Percentiles rank a stretch among this genome's conserved stretches.
Evolutionary conservation across 768 basidiomycete genomes (phyloP).

Genomic region (Tulasnella sp.): DNA sequence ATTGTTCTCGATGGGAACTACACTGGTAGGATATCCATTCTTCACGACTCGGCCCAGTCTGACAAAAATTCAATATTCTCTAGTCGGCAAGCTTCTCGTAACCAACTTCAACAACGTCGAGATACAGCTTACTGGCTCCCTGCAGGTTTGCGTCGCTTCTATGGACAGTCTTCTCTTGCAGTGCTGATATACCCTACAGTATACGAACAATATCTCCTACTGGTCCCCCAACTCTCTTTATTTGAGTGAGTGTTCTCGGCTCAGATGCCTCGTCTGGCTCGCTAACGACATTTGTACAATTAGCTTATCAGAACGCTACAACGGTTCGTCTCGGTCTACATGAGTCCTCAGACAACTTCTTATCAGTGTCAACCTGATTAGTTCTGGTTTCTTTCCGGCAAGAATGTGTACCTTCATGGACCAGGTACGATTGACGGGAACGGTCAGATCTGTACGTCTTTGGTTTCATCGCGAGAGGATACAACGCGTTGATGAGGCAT

Average conservation of each 20-base stretch:
- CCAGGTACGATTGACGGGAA: conserved; percentile 55
- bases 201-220: conserved; percentile 1
- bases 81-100: neutral
- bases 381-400: conserved; percentile 42
- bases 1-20: neutral
- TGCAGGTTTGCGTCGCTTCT: neutral
- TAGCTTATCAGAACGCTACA: conserved; percentile 3
- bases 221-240: conserved; percentile 3
- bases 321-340: neutral
- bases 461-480: conserved; percentile 16
- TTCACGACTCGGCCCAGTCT: neutral
- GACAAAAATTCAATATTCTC: neutral
- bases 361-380: neutral
- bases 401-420: conserved; percentile 39
- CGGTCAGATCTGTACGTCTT: conserved; percentile 41
- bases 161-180: no score
- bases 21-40: neutral
- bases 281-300: no score
- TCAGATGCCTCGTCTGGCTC: no score
- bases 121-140: neutral
- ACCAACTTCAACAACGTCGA: neutral
- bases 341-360: neutral
- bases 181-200: neutral
- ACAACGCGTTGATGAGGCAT: neutral
- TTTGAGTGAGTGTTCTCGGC: neutral